phyloP scores from a whole-genome alignment of 2,329 filamentous ascomycete species.

The Pseudogymnoascus sp. region DNA sequence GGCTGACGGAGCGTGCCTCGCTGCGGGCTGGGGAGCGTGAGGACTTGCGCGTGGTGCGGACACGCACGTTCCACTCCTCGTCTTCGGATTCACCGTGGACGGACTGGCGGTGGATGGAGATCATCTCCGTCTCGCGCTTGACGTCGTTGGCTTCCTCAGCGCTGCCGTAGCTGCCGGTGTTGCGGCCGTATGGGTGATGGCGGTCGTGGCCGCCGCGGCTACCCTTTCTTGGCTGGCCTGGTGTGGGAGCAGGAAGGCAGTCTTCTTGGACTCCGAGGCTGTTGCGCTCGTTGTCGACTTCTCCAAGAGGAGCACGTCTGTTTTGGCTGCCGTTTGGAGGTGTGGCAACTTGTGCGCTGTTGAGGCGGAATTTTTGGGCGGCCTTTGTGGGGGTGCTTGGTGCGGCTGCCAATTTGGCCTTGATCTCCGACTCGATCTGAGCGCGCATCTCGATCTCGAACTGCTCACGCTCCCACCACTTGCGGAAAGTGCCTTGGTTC shows the following conservation, averaged over 20 bases:
- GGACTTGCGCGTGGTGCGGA: slow-evolving; percentile 59
- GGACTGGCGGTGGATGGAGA: slow-evolving; percentile 54
- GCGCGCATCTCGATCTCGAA: slow-evolving; percentile 56
- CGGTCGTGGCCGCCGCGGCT: slow-evolving; percentile 62
- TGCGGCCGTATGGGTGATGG: slow-evolving; percentile 64
- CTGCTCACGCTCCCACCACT: slow-evolving; percentile 83
- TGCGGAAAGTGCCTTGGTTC: slow-evolving; percentile 93
- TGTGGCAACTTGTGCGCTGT: slow-evolving; percentile 67
- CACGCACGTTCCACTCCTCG: slow-evolving; percentile 65
- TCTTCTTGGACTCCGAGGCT: slow-evolving; percentile 70
- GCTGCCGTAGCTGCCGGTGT: slow-evolving; percentile 32
- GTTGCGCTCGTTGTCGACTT: slow-evolving; percentile 75
- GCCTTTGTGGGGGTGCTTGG: slow-evolving; percentile 56
- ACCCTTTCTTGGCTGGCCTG: slow-evolving; percentile 89
- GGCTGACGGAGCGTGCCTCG: slow-evolving; percentile 66
- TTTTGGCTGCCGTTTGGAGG: slow-evolving; percentile 73
- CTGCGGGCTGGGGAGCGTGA: slow-evolving; percentile 52
- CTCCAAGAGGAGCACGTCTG: slow-evolving; percentile 78
- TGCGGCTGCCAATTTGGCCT: slow-evolving; percentile 20
- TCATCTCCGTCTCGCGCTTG: slow-evolving; percentile 51
- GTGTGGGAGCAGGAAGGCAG: slow-evolving; percentile 88
- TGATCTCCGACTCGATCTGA: slow-evolving; percentile 62
- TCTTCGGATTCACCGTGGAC: slow-evolving; percentile 68
- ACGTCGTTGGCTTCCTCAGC: slow-evolving; percentile 45
- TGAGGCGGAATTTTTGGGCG: slow-evolving; percentile 53